Conservation (phyloP, 306 rosid genomes). For the Cucurbita pepo region DNA sequence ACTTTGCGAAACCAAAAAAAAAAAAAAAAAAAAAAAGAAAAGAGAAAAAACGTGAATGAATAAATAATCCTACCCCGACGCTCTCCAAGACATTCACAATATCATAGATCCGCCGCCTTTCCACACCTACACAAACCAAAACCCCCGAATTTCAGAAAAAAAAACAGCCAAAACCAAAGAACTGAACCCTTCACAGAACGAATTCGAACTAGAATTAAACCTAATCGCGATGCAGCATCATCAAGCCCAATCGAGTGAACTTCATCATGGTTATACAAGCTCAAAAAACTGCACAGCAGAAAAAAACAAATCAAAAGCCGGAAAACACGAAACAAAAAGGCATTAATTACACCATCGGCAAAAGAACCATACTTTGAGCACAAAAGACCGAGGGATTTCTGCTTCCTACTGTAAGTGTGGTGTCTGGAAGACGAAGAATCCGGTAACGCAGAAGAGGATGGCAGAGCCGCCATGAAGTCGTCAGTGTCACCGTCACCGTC, state of each 20-base stretch:
- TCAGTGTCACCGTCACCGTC: constrained; percentile 1
- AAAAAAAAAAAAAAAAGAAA: no score
- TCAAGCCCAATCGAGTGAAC: constrained; percentile 68
- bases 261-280: constrained; percentile 54
- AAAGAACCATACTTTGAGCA: constrained; percentile 52
- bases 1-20: no score
- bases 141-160: not conserved
- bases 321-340: no score
- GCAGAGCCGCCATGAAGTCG: constrained; percentile 21
- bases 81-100: constrained; percentile 87
- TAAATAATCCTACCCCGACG: constrained; percentile 37
- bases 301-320: not conserved
- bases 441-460: constrained; percentile 14
- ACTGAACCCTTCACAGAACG: not conserved
- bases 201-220: constrained; percentile 12
- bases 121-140: constrained; percentile 38
- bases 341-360: not conserved
- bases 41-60: no score
- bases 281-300: constrained; percentile 32
- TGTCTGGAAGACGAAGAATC: constrained; percentile 31
- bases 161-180: not conserved
- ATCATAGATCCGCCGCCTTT: constrained; percentile 87
- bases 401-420: constrained; percentile 38
- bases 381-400: constrained; percentile 30
- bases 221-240: constrained; percentile 73